These are phyloP conservation scores for Schoenoplectus triqueter DNA, from an alignment of 202 grass and related monocot genomes.

Conservation along the genomic window DNA sequence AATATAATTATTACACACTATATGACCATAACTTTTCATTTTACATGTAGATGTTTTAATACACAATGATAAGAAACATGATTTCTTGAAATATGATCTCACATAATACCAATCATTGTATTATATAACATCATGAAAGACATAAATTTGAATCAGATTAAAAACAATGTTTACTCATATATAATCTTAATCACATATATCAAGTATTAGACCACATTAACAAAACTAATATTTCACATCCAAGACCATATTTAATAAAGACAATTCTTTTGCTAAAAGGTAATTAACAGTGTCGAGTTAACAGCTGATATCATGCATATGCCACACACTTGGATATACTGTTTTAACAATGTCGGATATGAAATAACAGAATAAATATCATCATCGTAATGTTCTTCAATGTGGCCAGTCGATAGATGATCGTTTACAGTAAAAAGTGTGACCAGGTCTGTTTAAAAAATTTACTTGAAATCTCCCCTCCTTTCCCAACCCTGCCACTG, in stretches of 20 bases:
- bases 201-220: background rate
- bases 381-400: background rate
- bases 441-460: background rate
- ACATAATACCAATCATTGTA: background rate
- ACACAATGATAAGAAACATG: background rate
- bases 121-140: background rate
- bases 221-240: background rate
- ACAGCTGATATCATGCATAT: too few relatives aligned
- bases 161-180: background rate
- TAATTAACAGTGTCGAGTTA: background rate
- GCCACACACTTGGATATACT: background rate
- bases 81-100: background rate
- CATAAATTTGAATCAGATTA: slow-evolving; percentile 6
- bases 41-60: background rate
- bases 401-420: background rate
- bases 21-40: background rate
- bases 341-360: background rate
- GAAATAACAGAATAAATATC: background rate
- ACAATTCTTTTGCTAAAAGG: background rate
- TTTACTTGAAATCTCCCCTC: background rate
- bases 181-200: background rate
- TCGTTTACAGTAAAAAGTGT: background rate
- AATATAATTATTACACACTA: background rate
- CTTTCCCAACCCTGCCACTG: background rate
- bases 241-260: background rate